These are phyloP conservation scores for Xylaria acuta DNA, from an alignment of 495 filamentous ascomycete genomes.

Conservation along the genomic window DNA sequence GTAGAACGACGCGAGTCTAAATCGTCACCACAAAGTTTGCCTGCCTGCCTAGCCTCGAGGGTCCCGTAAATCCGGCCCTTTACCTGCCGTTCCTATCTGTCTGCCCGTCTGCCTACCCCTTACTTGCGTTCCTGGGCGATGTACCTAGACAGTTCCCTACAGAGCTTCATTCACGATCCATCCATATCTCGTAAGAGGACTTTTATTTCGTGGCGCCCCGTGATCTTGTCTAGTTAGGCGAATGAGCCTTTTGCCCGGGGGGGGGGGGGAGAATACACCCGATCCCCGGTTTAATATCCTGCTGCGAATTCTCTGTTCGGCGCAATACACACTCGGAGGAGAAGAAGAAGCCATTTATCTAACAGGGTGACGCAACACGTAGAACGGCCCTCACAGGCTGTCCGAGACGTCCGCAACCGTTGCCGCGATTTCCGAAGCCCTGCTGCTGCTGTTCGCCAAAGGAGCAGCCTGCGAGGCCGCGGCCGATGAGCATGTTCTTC, in stretches of 20 bases:
- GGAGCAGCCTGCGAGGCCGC: neutral
- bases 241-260: no score
- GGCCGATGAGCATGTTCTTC: constrained; percentile 31
- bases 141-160: neutral
- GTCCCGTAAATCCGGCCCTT: neutral
- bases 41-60: neutral
- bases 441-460: neutral
- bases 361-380: neutral
- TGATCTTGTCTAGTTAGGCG: neutral
- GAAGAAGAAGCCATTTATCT: no score
- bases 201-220: neutral
- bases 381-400: neutral
- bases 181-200: no score
- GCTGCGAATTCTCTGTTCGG: neutral
- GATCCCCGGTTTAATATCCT: no score
- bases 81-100: neutral
- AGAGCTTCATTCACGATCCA: neutral
- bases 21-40: neutral
- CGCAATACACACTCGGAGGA: neutral
- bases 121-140: neutral
- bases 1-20: neutral
- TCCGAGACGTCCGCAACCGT: neutral
- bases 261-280: no score
- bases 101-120: neutral
- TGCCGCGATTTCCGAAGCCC: neutral